Base-by-base conservation (phyloP, 306 rosid genomes). In the Quercus robur region DNA sequence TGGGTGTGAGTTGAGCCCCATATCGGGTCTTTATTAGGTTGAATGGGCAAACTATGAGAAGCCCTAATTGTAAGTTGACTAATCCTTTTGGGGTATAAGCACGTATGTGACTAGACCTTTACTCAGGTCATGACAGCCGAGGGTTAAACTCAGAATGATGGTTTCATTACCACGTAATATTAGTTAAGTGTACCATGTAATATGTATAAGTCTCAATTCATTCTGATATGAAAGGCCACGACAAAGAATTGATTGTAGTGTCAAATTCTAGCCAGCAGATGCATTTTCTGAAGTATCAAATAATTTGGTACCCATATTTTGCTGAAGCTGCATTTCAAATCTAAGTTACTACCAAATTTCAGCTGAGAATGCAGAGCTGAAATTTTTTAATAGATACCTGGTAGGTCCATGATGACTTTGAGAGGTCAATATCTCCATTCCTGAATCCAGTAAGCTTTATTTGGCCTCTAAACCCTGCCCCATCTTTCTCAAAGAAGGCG, bases 401-500 rank as follows among this genome's bases (percentile, higher is more conserved):
- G 86, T 92, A 90, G 73, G 99, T 93, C 99, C 99, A 94, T 58
- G 78, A 85, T 58, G 85, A 86, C 81, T 88, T 84, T 28, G 94
- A 90, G 67, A 94, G 94, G 84, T 94, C 91, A 46, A 92, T 81
- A 74, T 91, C 91, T 70, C 97, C 94, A 68, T 85, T 85, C 82
- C 77, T 68, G 51, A 91, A 94, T 85, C 95, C 97, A 52, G 92
- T 88, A 74, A 94, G 90, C 87, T 90, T 88, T 73, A 88, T 75
- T 80, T 86, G 64, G 61, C 97, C 97, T 87, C 88, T 87, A 71
- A 94, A 88, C 30, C 97, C 99, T 1, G 90, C 99, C 84, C 97
- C 97, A 87, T 94, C 99, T 82, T 83, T 94, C 90, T 94, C 99
- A 61, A 94, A 76, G 80, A 85, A 93, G 81, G 97, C 95, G 58